Evolutionary conservation across 2,329 filamentous ascomycete genomes (phyloP), one percentile per base, ranked within the genome.

Genomic region (Verticillium dahliae): DNA sequence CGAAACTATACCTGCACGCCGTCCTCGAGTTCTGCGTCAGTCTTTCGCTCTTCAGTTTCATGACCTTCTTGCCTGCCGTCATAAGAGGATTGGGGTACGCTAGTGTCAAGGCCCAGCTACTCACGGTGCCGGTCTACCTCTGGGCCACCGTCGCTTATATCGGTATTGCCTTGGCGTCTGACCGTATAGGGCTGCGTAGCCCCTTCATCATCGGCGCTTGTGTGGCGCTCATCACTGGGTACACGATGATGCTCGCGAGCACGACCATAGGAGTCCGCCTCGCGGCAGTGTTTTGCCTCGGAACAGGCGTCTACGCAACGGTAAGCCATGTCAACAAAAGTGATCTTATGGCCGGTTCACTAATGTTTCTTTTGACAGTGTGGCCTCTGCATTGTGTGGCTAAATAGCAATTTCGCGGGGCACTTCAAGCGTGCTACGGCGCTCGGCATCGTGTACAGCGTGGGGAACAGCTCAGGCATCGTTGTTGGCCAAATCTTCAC

Each of bases 81-180:
- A 74, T 86, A 57, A 73, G 76, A 52, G 75, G 74, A 37, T 79
- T 85, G 69, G 81, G 82, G 2, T 85, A 82, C 66, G 70, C 74
- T 41, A 76, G 75, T n/a, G 71, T 84, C 22, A 73, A 80, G 65
- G 78, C 79, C 11, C 81, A 86, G 61, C 78, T 81, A 39, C 72
- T 85, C 38, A 85, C 81, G 4, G 80, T 85, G 1, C 83, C 83
- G 0, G 81, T 85, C n/a, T 85, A 83, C 65, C 68, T 83, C 14
- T 78, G 78, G 62, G 81, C 80, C 3, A 80, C 76, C 1, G 62
- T 78, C 6, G 67, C 70, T 33, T 85, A 81, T 65, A 70, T 85
- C 6, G 62, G 66, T 0, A 65, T 80, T 1, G 78, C 81, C 1
- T 79, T 69, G 52, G 63, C 77, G n/a, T 81, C 80, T 0, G 83